These are phyloP conservation scores for Trichoderma sp. DNA, from an alignment of 2,329 filamentous ascomycete species.

Conservation along the genomic window DNA sequence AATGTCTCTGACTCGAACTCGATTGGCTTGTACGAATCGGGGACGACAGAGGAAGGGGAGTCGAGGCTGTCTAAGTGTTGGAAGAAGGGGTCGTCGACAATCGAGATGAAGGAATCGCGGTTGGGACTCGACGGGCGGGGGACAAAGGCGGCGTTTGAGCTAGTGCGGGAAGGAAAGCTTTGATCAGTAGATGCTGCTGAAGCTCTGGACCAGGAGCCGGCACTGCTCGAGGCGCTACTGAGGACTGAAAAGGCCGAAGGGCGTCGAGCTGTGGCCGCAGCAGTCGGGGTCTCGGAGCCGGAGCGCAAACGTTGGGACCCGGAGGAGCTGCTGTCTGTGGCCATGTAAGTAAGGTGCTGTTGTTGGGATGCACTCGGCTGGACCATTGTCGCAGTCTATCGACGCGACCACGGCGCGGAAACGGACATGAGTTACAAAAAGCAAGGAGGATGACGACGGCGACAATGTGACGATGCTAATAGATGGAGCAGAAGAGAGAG, in stretches of 20 bases:
- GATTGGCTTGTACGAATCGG: conserved; percentile 29
- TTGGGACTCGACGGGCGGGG: conserved; percentile 28
- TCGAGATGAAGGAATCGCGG: conserved; percentile 54
- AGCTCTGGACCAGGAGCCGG: conserved; percentile 8
- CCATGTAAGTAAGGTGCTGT: conserved; percentile 19
- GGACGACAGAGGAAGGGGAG: conserved; percentile 35
- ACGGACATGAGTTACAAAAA: conserved; percentile 30
- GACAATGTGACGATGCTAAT: not conserved
- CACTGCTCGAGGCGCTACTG: conserved; percentile 22
- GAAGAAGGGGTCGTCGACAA: conserved; percentile 59
- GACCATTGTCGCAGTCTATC: conserved; percentile 35
- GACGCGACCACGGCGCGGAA: conserved; percentile 29
- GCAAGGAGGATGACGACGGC: not conserved
- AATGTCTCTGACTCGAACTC: conserved; percentile 29
- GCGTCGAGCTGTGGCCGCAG: conserved; percentile 24
- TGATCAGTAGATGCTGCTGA: conserved; percentile 9
- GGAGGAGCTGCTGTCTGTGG: conserved; percentile 23
- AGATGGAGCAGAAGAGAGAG: not conserved
- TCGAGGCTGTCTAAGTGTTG: conserved; percentile 50
- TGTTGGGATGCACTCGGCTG: conserved; percentile 31
- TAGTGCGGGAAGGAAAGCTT: conserved; percentile 26
- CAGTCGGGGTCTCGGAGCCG: conserved; percentile 21
- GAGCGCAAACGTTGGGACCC: conserved; percentile 8
- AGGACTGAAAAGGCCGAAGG: conserved; percentile 23
- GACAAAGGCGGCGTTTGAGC: conserved; percentile 8